Evolutionary conservation across 805 yeast species (phyloP).

Genomic region (Candida cerambycidarum): DNA sequence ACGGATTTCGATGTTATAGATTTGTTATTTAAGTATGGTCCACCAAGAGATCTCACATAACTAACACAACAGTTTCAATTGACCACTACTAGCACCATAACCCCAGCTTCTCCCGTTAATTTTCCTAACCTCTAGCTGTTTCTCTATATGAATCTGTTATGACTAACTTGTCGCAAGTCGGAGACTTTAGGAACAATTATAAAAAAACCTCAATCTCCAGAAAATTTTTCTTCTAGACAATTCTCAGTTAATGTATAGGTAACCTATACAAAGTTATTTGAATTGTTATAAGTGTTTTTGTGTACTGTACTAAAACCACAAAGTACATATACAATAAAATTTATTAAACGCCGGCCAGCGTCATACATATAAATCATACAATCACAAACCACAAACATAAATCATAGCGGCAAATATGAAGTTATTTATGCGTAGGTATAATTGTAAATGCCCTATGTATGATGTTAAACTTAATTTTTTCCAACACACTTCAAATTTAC

Average conservation of each 20-base stretch:
- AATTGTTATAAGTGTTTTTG: not conserved
- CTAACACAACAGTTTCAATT: too few species aligned
- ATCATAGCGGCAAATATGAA: not conserved
- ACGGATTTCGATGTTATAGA: too few species aligned
- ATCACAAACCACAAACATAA: not conserved
- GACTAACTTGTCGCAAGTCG: slow-evolving; percentile 4
- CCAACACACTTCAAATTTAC: slow-evolving; percentile 13
- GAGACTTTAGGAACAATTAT: slow-evolving; percentile 1
- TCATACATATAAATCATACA: not conserved
- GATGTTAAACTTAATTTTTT: slow-evolving; percentile 11
- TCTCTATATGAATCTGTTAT: not conserved
- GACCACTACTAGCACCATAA: too few species aligned
- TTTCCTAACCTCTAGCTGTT: not conserved
- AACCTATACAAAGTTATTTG: not conserved
- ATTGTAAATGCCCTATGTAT: slow-evolving; percentile 3
- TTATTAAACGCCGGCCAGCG: too few species aligned
- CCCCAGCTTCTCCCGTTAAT: too few species aligned
- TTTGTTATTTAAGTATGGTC: too few species aligned
- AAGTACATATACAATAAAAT: too few species aligned
- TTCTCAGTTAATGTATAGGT: slow-evolving; percentile 3
- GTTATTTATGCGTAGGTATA: slow-evolving; percentile 2
- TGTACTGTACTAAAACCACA: not conserved
- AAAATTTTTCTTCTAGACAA: slow-evolving; percentile 1
- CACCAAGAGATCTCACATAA: too few species aligned
- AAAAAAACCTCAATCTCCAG: slow-evolving; percentile 1